These are phyloP conservation scores for Fusarium drepaniforme DNA, from an alignment of 2,329 filamentous ascomycete species.

Conservation along the genomic window DNA sequence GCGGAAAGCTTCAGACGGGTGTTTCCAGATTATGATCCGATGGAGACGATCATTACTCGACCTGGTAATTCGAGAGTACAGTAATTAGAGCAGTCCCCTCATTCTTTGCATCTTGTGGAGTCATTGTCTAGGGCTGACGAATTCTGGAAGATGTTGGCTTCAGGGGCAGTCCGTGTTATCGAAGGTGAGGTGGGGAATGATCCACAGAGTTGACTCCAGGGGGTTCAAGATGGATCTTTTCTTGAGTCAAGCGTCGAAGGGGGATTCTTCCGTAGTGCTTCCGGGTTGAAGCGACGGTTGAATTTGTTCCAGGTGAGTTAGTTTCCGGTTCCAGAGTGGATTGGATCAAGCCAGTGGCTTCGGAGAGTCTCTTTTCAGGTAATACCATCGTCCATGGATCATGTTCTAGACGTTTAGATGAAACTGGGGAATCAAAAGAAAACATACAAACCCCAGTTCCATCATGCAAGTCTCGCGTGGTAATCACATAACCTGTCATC, in stretches of 20 bases:
- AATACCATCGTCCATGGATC: neutral
- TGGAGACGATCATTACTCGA: neutral
- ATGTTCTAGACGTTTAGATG: neutral
- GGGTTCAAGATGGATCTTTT: neutral
- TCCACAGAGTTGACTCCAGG: neutral
- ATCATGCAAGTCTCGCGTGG: neutral
- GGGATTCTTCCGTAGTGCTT: neutral
- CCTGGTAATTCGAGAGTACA: neutral
- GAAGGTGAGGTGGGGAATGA: neutral
- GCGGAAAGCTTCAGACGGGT: neutral
- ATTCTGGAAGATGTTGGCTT: neutral
- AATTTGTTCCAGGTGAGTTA: neutral
- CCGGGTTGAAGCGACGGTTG: neutral
- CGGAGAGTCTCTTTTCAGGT: neutral
- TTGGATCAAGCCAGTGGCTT: neutral
- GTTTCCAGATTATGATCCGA: neutral
- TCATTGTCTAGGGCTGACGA: constrained; percentile 7
- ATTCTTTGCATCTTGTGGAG: neutral
- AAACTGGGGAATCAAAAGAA: neutral
- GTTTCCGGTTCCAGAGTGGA: neutral
- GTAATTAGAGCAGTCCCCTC: neutral
- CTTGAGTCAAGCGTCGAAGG: neutral
- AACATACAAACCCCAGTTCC: neutral
- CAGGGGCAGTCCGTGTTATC: constrained; percentile 3
- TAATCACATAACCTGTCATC: neutral